Conservation (phyloP, 2,329 filamentous ascomycete genomes). For the Aspergillus aculeatinus region DNA sequence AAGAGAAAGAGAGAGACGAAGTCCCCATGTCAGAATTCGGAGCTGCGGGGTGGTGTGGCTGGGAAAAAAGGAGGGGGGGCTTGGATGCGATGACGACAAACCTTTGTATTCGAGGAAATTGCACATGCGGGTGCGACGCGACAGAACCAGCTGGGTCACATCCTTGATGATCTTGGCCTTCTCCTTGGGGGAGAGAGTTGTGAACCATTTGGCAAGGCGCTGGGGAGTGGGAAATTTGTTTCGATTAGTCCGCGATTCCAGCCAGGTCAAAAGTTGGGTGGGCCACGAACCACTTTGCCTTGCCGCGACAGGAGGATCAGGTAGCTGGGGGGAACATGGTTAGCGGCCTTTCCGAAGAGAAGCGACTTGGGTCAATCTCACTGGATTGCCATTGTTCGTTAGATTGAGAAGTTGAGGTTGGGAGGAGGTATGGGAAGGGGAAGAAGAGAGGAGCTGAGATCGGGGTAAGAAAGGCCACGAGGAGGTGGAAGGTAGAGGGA, state of each 20-base stretch:
- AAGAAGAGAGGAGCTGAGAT: slow-evolving; percentile 10
- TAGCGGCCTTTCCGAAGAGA: slow-evolving; percentile 15
- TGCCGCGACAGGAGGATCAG: slow-evolving; percentile 95
- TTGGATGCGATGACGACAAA: slow-evolving; percentile 36
- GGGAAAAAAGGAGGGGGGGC: neutral
- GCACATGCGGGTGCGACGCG: slow-evolving; percentile 96
- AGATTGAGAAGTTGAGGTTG: slow-evolving; percentile 1
- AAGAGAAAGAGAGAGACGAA: slow-evolving; percentile 11
- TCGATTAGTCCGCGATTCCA: slow-evolving; percentile 26
- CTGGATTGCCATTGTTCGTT: slow-evolving; percentile 36
- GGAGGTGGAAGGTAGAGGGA: slow-evolving; percentile 13
- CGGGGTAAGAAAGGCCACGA: slow-evolving; percentile 12
- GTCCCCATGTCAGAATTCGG: neutral
- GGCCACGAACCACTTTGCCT: slow-evolving; percentile 85
- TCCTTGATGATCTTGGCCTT: slow-evolving; percentile 99
- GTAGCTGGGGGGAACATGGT: slow-evolving; percentile 63
- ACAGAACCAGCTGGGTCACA: slow-evolving; percentile 94
- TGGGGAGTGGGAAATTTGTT: slow-evolving; percentile 46
- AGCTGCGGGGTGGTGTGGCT: slow-evolving; percentile 1
- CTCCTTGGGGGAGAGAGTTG: slow-evolving; percentile 92
- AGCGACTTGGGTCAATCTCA: slow-evolving; percentile 20
- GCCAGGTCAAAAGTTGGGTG: slow-evolving; percentile 35
- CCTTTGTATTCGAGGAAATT: slow-evolving; percentile 99
- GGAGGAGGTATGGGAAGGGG: slow-evolving; percentile 3
- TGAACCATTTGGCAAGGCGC: slow-evolving; percentile 99